These are phyloP conservation scores for Saitozyma sp. DNA, from an alignment of 768 basidiomycete species.

Conservation along the genomic window DNA sequence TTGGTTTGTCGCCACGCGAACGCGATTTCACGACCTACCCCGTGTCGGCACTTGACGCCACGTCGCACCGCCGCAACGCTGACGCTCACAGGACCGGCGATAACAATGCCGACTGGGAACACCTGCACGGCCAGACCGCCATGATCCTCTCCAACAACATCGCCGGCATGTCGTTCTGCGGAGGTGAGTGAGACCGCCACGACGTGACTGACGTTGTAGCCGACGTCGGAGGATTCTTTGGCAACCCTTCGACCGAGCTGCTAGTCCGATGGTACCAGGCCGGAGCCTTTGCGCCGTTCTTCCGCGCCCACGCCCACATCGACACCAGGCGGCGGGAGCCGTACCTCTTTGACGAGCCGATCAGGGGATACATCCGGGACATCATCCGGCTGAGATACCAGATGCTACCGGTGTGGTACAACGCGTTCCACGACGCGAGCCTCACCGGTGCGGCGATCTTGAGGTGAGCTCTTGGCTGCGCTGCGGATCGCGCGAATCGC, in stretches of 20 bases:
- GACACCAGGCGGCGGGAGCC: conserved; percentile 98
- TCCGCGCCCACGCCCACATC: conserved; percentile 96
- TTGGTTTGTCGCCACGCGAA: background rate
- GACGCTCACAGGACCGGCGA: conserved; percentile 68
- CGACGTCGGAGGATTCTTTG: conserved; percentile 98
- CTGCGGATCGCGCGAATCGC: background rate
- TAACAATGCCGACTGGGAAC: conserved; percentile 96
- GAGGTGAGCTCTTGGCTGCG: conserved; percentile 58
- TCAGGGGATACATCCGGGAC: conserved; percentile 77
- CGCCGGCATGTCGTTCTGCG: conserved; percentile 85
- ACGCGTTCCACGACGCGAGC: conserved; percentile 87
- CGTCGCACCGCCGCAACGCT: background rate
- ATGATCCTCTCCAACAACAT: conserved; percentile 89
- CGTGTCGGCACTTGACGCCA: background rate
- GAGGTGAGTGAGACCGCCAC: conserved; percentile 62
- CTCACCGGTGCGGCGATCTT: conserved; percentile 78
- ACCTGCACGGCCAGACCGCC: conserved; percentile 88
- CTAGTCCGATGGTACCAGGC: conserved; percentile 96
- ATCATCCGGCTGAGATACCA: conserved; percentile 78
- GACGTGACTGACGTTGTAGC: conserved; percentile 58
- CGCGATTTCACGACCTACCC: too few relatives aligned
- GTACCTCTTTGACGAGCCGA: conserved; percentile 84
- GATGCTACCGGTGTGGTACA: conserved; percentile 93
- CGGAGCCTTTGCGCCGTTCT: conserved; percentile 92
- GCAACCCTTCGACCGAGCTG: conserved; percentile 92